Conservation (phyloP, 257 asterid genomes). For the Nicotiana benthamiana region DNA sequence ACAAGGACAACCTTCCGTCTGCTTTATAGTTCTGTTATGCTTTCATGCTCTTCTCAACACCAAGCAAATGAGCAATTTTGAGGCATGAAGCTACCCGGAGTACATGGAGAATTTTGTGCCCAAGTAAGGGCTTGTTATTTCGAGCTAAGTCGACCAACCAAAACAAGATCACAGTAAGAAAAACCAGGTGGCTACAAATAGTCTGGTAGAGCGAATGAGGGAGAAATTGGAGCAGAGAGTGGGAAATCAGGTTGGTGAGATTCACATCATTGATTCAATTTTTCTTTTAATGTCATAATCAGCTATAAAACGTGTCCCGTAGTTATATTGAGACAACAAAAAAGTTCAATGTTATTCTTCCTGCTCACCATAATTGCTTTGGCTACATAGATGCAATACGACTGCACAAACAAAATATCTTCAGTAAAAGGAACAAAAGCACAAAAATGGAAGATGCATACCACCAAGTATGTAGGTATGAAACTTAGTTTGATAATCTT, state of each 20-base stretch:
- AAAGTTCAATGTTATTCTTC: background rate
- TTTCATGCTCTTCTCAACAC: background rate
- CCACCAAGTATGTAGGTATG: slow-evolving; percentile 43
- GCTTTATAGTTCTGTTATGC: background rate
- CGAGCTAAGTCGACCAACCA: background rate
- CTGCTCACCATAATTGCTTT: background rate
- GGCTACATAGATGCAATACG: background rate
- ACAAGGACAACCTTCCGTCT: background rate
- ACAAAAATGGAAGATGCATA: slow-evolving; percentile 18
- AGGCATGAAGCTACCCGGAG: no score
- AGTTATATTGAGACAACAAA: background rate
- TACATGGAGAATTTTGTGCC: no score
- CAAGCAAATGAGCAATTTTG: no score
- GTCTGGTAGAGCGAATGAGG: background rate
- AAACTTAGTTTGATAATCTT: slow-evolving; percentile 50
- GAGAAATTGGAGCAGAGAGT: background rate
- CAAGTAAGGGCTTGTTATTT: background rate
- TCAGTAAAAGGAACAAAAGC: background rate
- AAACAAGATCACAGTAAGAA: background rate
- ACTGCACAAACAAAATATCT: background rate
- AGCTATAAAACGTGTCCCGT: background rate
- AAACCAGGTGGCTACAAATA: background rate
- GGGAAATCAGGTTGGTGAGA: background rate
- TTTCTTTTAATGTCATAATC: background rate
- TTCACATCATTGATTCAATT: background rate